Evolutionary conservation across 768 basidiomycete species (phyloP), one percentile per base, ranked within the genome.

Genomic region (Boletus reticulatus): DNA sequence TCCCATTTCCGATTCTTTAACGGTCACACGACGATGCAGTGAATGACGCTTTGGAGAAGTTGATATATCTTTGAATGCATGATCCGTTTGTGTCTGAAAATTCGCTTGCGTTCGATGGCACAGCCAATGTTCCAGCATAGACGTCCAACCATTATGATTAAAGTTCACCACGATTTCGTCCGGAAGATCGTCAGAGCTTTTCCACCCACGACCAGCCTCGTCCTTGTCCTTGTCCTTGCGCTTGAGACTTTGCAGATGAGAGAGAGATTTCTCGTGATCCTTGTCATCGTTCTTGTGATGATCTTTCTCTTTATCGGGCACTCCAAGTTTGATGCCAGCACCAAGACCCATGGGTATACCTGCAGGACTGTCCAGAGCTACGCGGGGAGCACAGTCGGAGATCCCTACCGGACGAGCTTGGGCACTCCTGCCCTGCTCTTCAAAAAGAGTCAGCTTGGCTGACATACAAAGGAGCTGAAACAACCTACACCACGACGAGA

Each of bases 301-400:
- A 55, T 65, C 63, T 46, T 69, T 76, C 20, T 75, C 73, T 50
- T 72, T 74, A 32, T 80, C 83, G 55, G 79, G 74, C 55, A 81
- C 80, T 55, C 81, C 77, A n/a, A 85, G 75, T 65, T 85, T 90
- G 70, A 91, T 84, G 43, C 88, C 86, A 20, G 89, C 89, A 38
- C 85, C 87, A 9, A 92, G 72, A 13, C 86, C 89, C 81, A 86
- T 84, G 6, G 89, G 89, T 43, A 91, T 84, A 20, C 89, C 88
- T 88, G 52, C 24, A 12, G 42, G 20, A 31, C 34, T 34, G 29
- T 55, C n/a, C 47, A 48, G 61, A 49, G 37, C 37, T n/a, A 39
- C 47, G 22, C 10, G 9, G 41, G 29, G 37, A n/a, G 32, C 31
- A 49, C 6, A n/a, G n/a, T 6, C 19, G 22, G 8, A 20, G 16